Evolutionary conservation across 768 basidiomycete genomes (phyloP).

Genomic region (Trametes punicea): DNA sequence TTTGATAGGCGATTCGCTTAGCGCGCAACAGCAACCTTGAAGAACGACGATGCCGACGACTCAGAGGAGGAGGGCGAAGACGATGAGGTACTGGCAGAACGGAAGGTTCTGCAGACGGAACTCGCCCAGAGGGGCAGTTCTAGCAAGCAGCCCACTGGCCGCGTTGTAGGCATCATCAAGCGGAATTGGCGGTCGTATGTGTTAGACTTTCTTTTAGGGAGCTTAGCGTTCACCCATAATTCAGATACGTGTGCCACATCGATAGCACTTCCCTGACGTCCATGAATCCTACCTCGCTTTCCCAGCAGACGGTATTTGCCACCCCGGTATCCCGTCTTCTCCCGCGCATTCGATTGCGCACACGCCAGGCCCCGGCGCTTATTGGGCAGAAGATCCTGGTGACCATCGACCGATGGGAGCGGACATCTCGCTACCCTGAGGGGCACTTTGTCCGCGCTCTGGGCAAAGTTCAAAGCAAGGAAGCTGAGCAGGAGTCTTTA

Average conservation of each 20-base stretch:
- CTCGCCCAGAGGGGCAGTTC: slow-evolving; percentile 30
- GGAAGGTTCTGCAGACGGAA: slow-evolving; percentile 29
- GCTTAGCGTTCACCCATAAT: background rate
- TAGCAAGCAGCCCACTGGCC: slow-evolving; percentile 87
- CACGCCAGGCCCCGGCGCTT: slow-evolving; percentile 87
- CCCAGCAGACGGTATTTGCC: slow-evolving; percentile 90
- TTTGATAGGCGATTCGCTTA: slow-evolving; percentile 5
- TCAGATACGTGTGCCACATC: slow-evolving; percentile 90
- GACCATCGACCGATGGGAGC: slow-evolving; percentile 90
- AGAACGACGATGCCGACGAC: slow-evolving; percentile 84
- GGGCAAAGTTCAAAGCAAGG: slow-evolving; percentile 89
- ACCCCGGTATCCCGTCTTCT: slow-evolving; percentile 88
- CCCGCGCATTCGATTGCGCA: slow-evolving; percentile 91
- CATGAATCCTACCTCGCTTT: slow-evolving; percentile 70
- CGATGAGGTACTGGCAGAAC: slow-evolving; percentile 29
- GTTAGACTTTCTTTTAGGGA: background rate
- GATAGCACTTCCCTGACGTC: slow-evolving; percentile 86
- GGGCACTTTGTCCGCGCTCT: slow-evolving; percentile 95
- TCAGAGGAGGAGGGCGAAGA: slow-evolving; percentile 55
- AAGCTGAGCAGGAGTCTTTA: slow-evolving; percentile 93
- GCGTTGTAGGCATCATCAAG: slow-evolving; percentile 88
- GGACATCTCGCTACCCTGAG: slow-evolving; percentile 86
- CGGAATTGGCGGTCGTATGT: slow-evolving; percentile 93
- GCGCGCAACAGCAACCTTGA: slow-evolving; percentile 59
- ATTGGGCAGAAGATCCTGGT: slow-evolving; percentile 94